These are phyloP conservation scores for Hypoxylon sp. DNA, from an alignment of 2,329 filamentous ascomycete genomes.

Conservation along the genomic window DNA sequence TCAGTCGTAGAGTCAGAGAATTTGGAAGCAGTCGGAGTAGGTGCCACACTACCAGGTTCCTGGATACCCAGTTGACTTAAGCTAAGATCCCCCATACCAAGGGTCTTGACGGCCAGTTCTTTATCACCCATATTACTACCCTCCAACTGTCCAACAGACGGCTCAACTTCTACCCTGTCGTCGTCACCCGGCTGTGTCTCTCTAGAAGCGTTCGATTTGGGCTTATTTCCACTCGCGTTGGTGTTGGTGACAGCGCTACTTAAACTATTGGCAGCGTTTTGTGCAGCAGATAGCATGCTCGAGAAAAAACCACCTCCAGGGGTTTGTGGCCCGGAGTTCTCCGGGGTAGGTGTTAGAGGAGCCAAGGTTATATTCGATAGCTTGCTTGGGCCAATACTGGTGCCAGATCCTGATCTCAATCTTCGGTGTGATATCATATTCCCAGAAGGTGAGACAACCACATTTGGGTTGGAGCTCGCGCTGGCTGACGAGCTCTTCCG, in stretches of 20 bases:
- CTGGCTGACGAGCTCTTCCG: conserved; percentile 42
- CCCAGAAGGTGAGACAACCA: conserved; percentile 74
- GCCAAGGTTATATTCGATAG: conserved; percentile 81
- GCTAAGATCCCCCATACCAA: conserved; percentile 90
- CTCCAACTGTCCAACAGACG: conserved; percentile 59
- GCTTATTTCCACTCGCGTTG: conserved; percentile 67
- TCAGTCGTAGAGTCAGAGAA: conserved; percentile 65
- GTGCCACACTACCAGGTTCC: conserved; percentile 68
- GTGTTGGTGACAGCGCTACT: conserved; percentile 82
- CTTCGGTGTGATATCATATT: conserved; percentile 80
- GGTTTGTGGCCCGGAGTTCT: conserved; percentile 68
- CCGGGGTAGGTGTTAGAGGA: conserved; percentile 82
- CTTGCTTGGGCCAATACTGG: conserved; percentile 81
- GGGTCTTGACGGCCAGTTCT: conserved; percentile 86
- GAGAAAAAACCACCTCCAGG: conserved; percentile 88
- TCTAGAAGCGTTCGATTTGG: conserved; percentile 54
- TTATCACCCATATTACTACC: conserved; percentile 67
- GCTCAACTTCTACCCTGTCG: conserved; percentile 62
- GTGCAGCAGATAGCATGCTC: conserved; percentile 90
- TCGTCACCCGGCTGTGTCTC: conserved; percentile 55
- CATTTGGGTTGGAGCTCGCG: conserved; percentile 61
- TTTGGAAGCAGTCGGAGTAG: conserved; percentile 70
- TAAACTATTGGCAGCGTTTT: conserved; percentile 86
- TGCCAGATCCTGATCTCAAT: conserved; percentile 66
- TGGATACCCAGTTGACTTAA: conserved; percentile 88